A percentile compares a stretch with the other conserved stretches of the same genome.
These are phyloP conservation scores for Penstemon barbatus DNA, from an alignment of 257 asterid genomes.

Conservation along the genomic window DNA sequence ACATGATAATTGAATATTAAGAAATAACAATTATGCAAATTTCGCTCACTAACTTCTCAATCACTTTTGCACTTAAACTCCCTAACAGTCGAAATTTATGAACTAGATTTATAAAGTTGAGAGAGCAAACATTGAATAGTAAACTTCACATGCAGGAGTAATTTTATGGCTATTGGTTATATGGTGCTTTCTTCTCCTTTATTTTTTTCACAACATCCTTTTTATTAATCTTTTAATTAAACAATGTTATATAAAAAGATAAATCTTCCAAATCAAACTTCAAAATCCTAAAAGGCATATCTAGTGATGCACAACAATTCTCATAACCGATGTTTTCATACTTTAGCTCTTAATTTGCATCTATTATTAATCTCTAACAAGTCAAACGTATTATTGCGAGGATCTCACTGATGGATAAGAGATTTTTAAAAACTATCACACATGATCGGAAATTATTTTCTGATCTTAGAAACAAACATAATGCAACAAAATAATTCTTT, in stretches of 20 bases:
- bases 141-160: not conserved
- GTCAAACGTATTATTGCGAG: no score
- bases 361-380: no score
- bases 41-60: not conserved
- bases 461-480: not conserved
- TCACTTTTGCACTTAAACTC: not conserved
- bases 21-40: not conserved
- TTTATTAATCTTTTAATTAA: not conserved
- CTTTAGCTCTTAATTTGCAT: no score
- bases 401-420: not conserved
- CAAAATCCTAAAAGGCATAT: no score
- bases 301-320: no score
- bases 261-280: no score
- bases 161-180: not conserved
- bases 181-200: not conserved
- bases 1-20: no score
- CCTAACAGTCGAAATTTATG: no score
- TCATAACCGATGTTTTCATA: no score
- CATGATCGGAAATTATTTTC: not conserved
- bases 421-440: not conserved
- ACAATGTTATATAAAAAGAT: no score
- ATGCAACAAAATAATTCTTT: conserved; percentile 10
- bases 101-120: no score
- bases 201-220: no score
- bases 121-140: not conserved